Percentiles rank a stretch among this genome's conserved stretches.
Evolutionary conservation across 768 basidiomycete genomes (phyloP).

Genomic region (Baorangia bicolor): DNA sequence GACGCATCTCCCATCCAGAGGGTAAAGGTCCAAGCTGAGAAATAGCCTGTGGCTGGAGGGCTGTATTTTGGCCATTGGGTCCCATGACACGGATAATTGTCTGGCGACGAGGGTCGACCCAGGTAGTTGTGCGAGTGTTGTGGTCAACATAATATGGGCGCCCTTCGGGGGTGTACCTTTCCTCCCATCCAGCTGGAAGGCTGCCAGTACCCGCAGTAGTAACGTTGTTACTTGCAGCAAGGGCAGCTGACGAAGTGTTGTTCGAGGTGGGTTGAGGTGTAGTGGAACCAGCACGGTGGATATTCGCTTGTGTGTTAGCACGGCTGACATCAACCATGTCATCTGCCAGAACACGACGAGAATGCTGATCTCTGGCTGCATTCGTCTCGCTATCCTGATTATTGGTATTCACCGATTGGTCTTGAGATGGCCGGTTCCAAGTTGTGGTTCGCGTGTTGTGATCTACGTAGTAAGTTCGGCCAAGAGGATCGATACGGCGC

Average conservation of each 20-base stretch:
- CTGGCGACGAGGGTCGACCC: conserved; percentile 98
- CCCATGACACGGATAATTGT: conserved; percentile 97
- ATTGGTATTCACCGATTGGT: conserved; percentile 67
- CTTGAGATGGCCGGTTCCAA: conserved; percentile 90
- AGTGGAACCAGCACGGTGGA: conserved; percentile 41
- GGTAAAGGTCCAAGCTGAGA: conserved; percentile 96
- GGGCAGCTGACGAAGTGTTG: conserved; percentile 43
- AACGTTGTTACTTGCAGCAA: conserved; percentile 47
- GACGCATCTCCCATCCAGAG: conserved; percentile 99
- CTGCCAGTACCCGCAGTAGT: conserved; percentile 82
- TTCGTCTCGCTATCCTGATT: conserved; percentile 77
- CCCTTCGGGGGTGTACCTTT: conserved; percentile 97
- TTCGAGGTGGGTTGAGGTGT: conserved; percentile 27
- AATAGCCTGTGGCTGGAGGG: conserved; percentile 91
- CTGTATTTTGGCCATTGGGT: conserved; percentile 83
- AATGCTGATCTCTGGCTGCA: conserved; percentile 84
- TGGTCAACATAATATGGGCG: conserved; percentile 99
- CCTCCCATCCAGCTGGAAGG: conserved; percentile 98
- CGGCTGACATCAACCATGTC: conserved; percentile 78
- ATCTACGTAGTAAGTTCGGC: conserved; percentile 96
- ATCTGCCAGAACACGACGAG: conserved; percentile 78
- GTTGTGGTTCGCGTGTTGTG: conserved; percentile 98
- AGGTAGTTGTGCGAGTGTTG: conserved; percentile 99
- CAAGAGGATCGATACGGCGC: conserved; percentile 93
- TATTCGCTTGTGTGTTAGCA: conserved; percentile 38